Conservation (phyloP, 352 stramenopile genomes). For the Albugo laibachii region DNA sequence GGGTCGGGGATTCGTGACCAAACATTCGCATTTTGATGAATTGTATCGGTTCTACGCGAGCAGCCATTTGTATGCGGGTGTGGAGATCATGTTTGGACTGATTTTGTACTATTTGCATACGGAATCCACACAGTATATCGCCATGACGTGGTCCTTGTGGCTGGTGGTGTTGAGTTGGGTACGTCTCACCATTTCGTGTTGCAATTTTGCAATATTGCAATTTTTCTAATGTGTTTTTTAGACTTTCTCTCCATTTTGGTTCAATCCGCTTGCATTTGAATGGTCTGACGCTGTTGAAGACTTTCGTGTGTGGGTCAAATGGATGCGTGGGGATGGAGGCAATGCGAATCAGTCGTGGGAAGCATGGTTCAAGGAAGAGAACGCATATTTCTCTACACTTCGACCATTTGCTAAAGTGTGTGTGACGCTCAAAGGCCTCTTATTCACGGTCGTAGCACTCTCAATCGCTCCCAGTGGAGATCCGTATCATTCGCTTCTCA, state of each 20-base stretch:
- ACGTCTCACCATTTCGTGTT: too few species aligned
- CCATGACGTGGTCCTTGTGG: conserved; percentile 96
- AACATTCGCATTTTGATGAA: conserved; percentile 96
- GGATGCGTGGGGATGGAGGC: conserved; percentile 85
- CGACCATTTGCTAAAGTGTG: conserved; percentile 79
- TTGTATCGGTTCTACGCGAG: conserved; percentile 96
- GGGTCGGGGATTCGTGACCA: conserved; percentile 96
- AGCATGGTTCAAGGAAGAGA: conserved; percentile 93
- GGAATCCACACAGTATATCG: conserved; percentile 88
- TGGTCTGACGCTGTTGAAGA: conserved; percentile 88
- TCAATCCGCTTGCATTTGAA: conserved; percentile 94
- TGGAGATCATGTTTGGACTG: conserved; percentile 83
- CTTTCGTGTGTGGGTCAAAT: conserved; percentile 80
- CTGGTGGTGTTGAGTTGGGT: conserved; percentile 81
- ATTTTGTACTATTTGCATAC: conserved; percentile 90
- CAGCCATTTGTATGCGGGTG: conserved; percentile 92
- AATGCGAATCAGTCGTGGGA: conserved; percentile 89
- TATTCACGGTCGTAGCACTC: conserved; percentile 77
- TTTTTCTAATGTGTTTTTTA: conserved; percentile 16
- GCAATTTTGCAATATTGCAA: too few species aligned
- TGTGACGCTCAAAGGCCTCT: conserved; percentile 73
- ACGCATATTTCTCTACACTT: conserved; percentile 83
- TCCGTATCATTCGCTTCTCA: conserved; percentile 45
- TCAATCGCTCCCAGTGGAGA: conserved; percentile 64
- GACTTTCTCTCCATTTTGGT: conserved; percentile 94